Base-by-base conservation (phyloP, 2,329 filamentous ascomycete genomes). In the Aureobasidium sp. region DNA sequence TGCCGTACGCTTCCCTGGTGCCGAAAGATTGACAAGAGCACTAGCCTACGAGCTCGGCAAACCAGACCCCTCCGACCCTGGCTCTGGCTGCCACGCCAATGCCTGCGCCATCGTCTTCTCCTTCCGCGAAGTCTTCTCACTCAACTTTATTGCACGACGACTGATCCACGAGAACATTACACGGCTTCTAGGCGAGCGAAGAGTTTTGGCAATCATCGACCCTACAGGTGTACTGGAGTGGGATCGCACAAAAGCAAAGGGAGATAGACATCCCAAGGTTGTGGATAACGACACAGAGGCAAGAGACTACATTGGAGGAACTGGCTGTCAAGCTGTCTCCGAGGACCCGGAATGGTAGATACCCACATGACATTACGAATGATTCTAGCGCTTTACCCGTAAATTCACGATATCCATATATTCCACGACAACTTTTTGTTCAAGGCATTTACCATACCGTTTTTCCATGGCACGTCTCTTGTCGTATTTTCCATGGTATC, bases 71-170 rank as follows among this genome's bases (percentile, higher is more conserved):
- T 39, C 34, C 2, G 66, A 66, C 29, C 63, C 60, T 21, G 66
- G 62, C 13, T 68, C 66, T 2, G 66, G 66, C 11, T 27, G 47
- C 7, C 66, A 66, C 14, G 61, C 60, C 7, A 61, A 68, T 39
- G 66, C 66, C 7, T 68, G 66, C 47, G 66, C 64, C 9, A 64
- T 68, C 1, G 66, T 68, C 37, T 57, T 68, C 11, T 68, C 66
- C 7, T 66, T 68, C 51, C 63, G 64, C 1, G 66, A 68, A 13
- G 66, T 66, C 10, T 68, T 64, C 45, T 68, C 66, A 0, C 59
- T 68, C 8, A 68, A 65, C 62, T 66, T 64, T 9, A 65, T 67
- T 6, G 66, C 66, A 10, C 61, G 66, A 25, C 41, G 64, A 3
- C 54, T 68, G 11, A 49, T 66, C 10, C 64, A 66, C 53, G 65